Conservation (phyloP, 2,329 filamentous ascomycete species). For the Coleophoma cylindrospora region DNA sequence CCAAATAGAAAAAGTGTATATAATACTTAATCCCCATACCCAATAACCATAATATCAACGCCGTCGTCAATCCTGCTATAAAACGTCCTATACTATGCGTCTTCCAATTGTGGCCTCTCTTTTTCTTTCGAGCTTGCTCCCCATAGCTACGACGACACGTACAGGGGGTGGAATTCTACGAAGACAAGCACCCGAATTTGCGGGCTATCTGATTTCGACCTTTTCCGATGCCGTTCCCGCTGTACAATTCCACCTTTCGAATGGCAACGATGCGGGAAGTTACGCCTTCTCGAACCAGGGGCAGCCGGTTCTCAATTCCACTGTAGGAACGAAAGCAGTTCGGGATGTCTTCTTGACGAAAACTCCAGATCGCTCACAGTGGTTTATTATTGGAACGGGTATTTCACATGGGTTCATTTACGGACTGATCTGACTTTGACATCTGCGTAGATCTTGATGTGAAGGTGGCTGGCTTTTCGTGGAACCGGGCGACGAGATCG, state of each 20-base stretch:
- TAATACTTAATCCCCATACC: too few species aligned
- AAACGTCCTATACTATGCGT: not conserved
- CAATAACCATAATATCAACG: too few species aligned
- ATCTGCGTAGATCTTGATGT: not conserved
- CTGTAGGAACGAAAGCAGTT: not conserved
- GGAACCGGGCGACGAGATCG: not conserved
- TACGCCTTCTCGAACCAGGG: not conserved
- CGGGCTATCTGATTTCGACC: not conserved
- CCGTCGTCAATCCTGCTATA: too few species aligned
- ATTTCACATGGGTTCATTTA: not conserved
- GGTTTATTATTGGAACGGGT: not conserved
- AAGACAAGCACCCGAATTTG: not conserved
- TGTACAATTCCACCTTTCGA: not conserved
- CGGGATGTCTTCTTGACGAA: not conserved
- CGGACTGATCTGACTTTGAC: not conserved
- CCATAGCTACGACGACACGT: not conserved
- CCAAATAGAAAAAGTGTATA: too few species aligned
- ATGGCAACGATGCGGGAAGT: not conserved
- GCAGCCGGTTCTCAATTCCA: not conserved
- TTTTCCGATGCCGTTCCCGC: not conserved
- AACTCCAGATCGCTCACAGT: not conserved
- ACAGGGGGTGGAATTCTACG: not conserved
- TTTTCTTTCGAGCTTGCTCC: not conserved
- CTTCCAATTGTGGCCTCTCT: not conserved
- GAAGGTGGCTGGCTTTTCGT: not conserved